Conservation (phyloP, 768 basidiomycete species). For the Termitomyces sp. region DNA sequence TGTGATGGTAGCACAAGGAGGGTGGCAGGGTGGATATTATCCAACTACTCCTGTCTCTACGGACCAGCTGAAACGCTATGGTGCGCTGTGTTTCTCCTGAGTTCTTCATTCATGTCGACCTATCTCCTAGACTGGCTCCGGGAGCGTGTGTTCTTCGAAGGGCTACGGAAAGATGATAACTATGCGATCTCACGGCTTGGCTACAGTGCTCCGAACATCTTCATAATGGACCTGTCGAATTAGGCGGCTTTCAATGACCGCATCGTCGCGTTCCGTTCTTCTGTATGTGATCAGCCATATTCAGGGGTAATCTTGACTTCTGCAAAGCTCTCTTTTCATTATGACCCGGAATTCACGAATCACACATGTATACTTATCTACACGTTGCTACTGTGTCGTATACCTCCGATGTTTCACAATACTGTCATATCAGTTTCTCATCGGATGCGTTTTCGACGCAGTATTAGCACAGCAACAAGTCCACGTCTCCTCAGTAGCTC, state of each 20-base stretch:
- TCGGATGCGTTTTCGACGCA: too few relatives aligned
- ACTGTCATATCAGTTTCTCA: neutral
- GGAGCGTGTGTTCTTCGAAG: slow-evolving; percentile 67
- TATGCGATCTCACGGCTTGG: slow-evolving; percentile 62
- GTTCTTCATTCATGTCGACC: neutral
- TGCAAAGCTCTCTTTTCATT: neutral
- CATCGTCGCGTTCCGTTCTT: neutral
- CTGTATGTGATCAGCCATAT: neutral
- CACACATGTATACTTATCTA: neutral
- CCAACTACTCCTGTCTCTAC: slow-evolving; percentile 41
- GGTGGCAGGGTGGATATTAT: slow-evolving; percentile 37
- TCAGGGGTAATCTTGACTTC: neutral
- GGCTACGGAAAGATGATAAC: slow-evolving; percentile 49
- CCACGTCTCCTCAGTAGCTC: neutral
- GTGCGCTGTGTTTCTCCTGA: slow-evolving; percentile 32
- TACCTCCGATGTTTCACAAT: neutral
- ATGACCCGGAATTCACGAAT: neutral
- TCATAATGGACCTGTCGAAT: slow-evolving; percentile 59
- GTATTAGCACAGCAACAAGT: neutral
- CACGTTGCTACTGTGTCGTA: neutral
- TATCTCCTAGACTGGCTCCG: slow-evolving; percentile 62
- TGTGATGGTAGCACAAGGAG: slow-evolving; percentile 15
- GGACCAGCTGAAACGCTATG: slow-evolving; percentile 44
- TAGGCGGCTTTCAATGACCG: slow-evolving; percentile 17
- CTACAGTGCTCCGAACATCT: slow-evolving; percentile 74